Evolutionary conservation across 2,329 filamentous ascomycete species (phyloP).

Genomic region (Sphaceloma murrayae): DNA sequence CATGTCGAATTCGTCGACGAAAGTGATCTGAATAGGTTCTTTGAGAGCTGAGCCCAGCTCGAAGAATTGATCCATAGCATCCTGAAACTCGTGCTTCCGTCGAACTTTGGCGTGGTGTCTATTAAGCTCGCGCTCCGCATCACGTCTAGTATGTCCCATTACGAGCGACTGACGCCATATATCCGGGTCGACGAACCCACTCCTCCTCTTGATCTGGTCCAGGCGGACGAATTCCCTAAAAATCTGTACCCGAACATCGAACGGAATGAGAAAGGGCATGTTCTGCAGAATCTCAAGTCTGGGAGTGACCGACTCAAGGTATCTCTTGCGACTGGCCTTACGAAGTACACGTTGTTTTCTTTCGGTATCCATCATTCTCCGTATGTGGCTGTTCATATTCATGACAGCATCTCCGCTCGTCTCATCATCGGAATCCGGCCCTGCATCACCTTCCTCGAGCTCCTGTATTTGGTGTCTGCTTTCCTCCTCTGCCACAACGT

Average conservation of each 20-base stretch:
- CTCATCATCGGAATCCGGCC: slow-evolving; percentile 34
- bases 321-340: slow-evolving; percentile 57
- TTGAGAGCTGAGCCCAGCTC: slow-evolving; percentile 72
- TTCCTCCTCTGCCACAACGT: slow-evolving; percentile 82
- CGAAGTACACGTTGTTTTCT: slow-evolving; percentile 47
- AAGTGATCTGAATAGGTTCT: slow-evolving; percentile 92
- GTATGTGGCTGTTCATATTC: slow-evolving; percentile 8
- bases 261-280: slow-evolving; percentile 95
- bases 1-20: slow-evolving; percentile 81
- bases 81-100: slow-evolving; percentile 69
- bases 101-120: slow-evolving; percentile 65
- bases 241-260: slow-evolving; percentile 80
- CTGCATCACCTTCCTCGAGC: slow-evolving; percentile 51
- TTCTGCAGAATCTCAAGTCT: slow-evolving; percentile 85
- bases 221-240: slow-evolving; percentile 85
- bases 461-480: slow-evolving; percentile 58
- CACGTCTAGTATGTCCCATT: slow-evolving; percentile 19
- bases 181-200: slow-evolving; percentile 62
- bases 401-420: slow-evolving; percentile 21
- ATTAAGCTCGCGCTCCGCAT: slow-evolving; percentile 38
- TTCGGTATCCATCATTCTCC: slow-evolving; percentile 25
- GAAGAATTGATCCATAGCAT: slow-evolving; percentile 79
- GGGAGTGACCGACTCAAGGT: slow-evolving; percentile 70
- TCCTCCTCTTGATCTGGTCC: slow-evolving; percentile 63
- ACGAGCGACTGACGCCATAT: slow-evolving; percentile 53